Conservation (phyloP, 139 green algal species). For the Tetratostichococcus sp. region DNA sequence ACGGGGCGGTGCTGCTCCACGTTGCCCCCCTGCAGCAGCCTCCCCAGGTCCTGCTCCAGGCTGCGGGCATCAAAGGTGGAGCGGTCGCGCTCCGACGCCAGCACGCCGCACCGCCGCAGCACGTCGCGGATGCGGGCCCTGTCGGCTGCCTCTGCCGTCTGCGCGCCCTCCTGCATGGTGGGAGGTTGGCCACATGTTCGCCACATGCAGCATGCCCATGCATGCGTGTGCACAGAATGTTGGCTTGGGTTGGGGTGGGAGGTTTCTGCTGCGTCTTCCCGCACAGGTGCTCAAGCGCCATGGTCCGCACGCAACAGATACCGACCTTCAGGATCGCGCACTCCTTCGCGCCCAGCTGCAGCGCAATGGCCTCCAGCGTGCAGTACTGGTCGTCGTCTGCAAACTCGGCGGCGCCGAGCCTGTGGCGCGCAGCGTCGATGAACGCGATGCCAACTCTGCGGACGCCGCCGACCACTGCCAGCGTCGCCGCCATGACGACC, state of each 20-base stretch:
- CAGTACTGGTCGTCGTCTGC: conserved; percentile 79
- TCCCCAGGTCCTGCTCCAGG: conserved; percentile 58
- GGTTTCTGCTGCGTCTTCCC: no score
- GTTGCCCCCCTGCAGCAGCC: conserved; percentile 43
- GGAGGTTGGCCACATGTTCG: no score
- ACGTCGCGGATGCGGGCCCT: conserved; percentile 44
- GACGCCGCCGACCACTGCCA: conserved; percentile 28
- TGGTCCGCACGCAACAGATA: conserved; percentile 20
- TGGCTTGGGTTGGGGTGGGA: no score
- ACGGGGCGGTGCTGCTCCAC: conserved; percentile 70
- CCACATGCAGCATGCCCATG: no score
- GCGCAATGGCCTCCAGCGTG: conserved; percentile 68
- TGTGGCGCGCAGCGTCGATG: conserved; percentile 48
- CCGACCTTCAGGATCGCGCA: conserved; percentile 61
- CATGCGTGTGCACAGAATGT: no score
- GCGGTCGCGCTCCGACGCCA: conserved; percentile 48
- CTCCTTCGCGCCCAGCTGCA: conserved; percentile 83
- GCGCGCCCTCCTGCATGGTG: conserved; percentile 14
- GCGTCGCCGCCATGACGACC: conserved; percentile 49
- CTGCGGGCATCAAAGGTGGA: conserved; percentile 62
- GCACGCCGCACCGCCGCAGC: conserved; percentile 61
- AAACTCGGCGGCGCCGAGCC: conserved; percentile 75
- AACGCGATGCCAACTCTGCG: conserved; percentile 75
- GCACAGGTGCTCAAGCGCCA: no score
- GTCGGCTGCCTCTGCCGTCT: conserved; percentile 12